Evolutionary conservation across 768 basidiomycete genomes (phyloP), one percentile per base, ranked within the genome.

Genomic region (Daedaleopsis nitida): DNA sequence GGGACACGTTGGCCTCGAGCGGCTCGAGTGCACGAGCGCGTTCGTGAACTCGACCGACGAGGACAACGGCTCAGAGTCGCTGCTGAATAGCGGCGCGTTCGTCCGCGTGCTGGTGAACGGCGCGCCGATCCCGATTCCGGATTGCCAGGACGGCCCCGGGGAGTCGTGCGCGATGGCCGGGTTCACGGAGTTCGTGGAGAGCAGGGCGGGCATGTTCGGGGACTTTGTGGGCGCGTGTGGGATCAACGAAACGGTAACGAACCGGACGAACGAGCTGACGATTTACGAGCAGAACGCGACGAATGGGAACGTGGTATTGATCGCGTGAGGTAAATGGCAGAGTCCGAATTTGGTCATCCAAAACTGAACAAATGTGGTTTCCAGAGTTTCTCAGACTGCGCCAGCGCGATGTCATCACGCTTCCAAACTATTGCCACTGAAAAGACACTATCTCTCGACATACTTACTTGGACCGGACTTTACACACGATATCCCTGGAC

Each of bases 151-250:
- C 43, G 62, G 62, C 0, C 62, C 62, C 21, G 62, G 58, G 12
- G 54, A 55, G 34, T 55, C 62, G 42, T 63, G 62, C 37, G 53
- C 62, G 43, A 53, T 63, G 19, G 58, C 57, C 14, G 38, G 23
- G 10, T 63, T 63, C 54, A 43, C 48, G 21, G 53, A 50, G 12
- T 63, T 58, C 16, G 51, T 63, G 38, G 39, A 44, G 43, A n/a
- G 38, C 24, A 35, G 57, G 23, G 62, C 58, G 19, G 62, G 47
- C 43, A 12, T 35, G 21, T 63, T 59, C 13, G 62, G 62, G n/a
- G 54, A 63, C 37, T 63, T 63, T 35, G 50, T 63, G 21, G 62
- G 62, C 23, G 62, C 57, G 49, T 63, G 62, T 10, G 62, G 62
- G 21, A 63, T 63, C 54, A 63, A 63, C 38, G 58, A 59, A 12